Evolutionary conservation across 345 rosid species (phyloP), one percentile per base, ranked within the genome.

Genomic region (Arabidopsis arenosa): DNA sequence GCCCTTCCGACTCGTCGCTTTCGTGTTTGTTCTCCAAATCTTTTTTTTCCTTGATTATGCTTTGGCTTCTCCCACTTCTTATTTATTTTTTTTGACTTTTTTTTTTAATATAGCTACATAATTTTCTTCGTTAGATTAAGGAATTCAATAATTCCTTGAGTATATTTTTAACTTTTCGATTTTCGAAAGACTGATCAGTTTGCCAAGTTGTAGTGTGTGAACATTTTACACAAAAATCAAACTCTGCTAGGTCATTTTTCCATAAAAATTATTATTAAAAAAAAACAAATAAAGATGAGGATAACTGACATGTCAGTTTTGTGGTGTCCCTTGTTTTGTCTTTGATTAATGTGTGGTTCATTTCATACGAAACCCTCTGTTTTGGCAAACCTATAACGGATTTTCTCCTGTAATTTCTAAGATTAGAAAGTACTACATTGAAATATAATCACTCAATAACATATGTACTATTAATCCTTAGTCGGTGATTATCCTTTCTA

Each of bases 301-400:
- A 43, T 53, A 62, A 76, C 75, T 70, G 80, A 45, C 75, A 76
- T 63, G 71, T 55, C 80, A 70, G 75, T 56, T 63, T 54, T 14
- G 80, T 45, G 21, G 75, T 69, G 59, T 70, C 64, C 49, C 57
- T 23, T 53, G 43, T 26, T 75, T 69, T 63, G 70, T 70, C 36
- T 44, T 55, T 63, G 75, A 63, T 45, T 45, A 54, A 62, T 55
- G 43, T 53, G 35, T 60, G 26, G 43, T 70, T 63, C 65, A 55
- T 70, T 75, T 76, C 75, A 76, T 45, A 63, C 71, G 60, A 70
- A 15, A 1, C 71, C 63, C 40, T 62, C 47, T 52, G n/a, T 61
- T 76, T 76, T 57, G 52, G 67, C 36, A 47, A 45, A 21, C 57
- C 30, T 74, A 56, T 10, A 67, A 9, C 33, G 2, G 57, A 7